A percentile compares a stretch with the other conserved stretches of the same genome.
These are phyloP conservation scores for Diaporthe australafricana DNA, from an alignment of 2,329 filamentous ascomycete genomes.

Conservation along the genomic window DNA sequence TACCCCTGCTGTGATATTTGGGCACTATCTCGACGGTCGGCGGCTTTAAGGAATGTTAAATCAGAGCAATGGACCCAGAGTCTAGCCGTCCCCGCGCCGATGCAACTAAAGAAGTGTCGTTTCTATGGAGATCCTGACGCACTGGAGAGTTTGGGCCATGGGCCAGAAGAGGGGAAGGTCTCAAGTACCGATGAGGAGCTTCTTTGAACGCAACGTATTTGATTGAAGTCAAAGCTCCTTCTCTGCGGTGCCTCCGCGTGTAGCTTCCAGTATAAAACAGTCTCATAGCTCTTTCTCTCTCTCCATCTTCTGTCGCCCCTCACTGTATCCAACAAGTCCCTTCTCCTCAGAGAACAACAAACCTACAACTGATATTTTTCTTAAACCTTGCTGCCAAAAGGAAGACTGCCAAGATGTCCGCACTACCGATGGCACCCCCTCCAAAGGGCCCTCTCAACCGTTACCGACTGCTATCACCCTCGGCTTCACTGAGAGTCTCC, in stretches of 20 bases:
- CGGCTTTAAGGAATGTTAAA: background rate
- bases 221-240: background rate
- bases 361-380: background rate
- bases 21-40: background rate
- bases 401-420: constrained; percentile 43
- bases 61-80: background rate
- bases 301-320: background rate
- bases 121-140: background rate
- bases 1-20: background rate
- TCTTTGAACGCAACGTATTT: background rate
- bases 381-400: background rate
- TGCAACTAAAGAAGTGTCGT: background rate
- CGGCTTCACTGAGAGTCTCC: constrained; percentile 74
- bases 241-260: background rate
- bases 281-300: background rate
- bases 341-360: background rate
- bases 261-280: background rate
- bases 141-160: background rate
- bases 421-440: constrained; percentile 54
- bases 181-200: background rate
- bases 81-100: background rate
- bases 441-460: constrained; percentile 71
- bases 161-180: background rate
- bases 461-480: constrained; percentile 75
- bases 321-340: background rate